Base-by-base conservation (phyloP, 768 basidiomycete genomes). In the Epithele typhae region DNA sequence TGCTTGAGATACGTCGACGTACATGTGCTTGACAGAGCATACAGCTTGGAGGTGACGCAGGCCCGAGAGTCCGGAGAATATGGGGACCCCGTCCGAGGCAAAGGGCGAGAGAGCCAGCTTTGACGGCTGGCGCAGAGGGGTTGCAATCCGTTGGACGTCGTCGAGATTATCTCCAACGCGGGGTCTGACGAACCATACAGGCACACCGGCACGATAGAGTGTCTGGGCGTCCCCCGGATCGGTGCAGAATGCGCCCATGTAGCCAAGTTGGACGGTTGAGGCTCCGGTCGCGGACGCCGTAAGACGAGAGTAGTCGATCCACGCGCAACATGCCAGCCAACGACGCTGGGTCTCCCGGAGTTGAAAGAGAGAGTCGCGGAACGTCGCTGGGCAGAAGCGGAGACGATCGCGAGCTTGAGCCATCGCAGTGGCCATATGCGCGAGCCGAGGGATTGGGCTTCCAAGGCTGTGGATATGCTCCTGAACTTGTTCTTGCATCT, bases 201-300 rank as follows among this genome's bases (percentile, higher is more conserved):
- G 41, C 3, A 42, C 17, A 9, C 41, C 41, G 3, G 11, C 8
- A 7, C 18, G n/a, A 30, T 18, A 21, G 14, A 42, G 32, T 17
- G 14, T 7, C 21, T 42, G 41, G 5, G 23, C 41, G 10, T 19
- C 24, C 17, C 25, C 41, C 3, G 41, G 41, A 18, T 42, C 30
- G 6, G 41, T 42, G 27, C n/a, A 32, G 41, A 41, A 41, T n/a
- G 40, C 40, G 2, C 40, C 40, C 40, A 41, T 41, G 4, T 25
- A 7, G 27, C 40, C 40, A 7, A 3, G 6, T 5, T 41, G 25
- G 6, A 41, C 40, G 4, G 8, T 5, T 5, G 15, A 8, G 14
- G 27, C 27, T 7, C 8, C 8, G 7, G 27, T 7, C 8, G 27
- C 8, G 17, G 38, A 14, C 9, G 10, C 15, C 12, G 21, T 23